These are phyloP conservation scores for Magnaporthiopsis poae DNA, from an alignment of 2,329 filamentous ascomycete genomes.

Conservation along the genomic window DNA sequence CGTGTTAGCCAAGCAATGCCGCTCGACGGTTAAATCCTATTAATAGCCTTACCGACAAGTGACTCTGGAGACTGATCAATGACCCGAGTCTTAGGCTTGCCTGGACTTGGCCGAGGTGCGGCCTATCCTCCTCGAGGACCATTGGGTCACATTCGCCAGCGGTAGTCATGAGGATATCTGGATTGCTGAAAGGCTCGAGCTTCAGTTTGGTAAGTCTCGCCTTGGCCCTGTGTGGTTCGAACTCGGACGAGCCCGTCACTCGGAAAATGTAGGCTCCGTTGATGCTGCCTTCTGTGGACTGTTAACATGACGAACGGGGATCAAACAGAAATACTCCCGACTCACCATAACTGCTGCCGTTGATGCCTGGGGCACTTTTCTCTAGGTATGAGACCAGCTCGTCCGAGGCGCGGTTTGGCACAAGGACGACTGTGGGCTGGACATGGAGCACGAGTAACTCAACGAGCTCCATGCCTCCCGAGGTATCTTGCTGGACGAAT, in stretches of 20 bases:
- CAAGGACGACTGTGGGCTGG: conserved; percentile 46
- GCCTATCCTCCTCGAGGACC: conserved; percentile 29
- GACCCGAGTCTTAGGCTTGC: conserved; percentile 59
- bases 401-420: conserved; percentile 38
- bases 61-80: conserved; percentile 64
- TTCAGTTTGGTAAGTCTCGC: conserved; percentile 54
- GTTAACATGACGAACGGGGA: not conserved
- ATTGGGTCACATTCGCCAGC: conserved; percentile 17
- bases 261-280: conserved; percentile 46
- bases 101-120: conserved; percentile 34
- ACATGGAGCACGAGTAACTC: conserved; percentile 48
- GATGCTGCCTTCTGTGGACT: not conserved
- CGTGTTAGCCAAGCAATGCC: conserved; percentile 2
- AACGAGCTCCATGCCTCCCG: conserved; percentile 59
- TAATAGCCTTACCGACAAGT: conserved; percentile 45
- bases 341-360: conserved; percentile 19
- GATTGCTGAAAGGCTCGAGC: conserved; percentile 35
- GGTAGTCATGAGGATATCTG: conserved; percentile 50
- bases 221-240: conserved; percentile 56
- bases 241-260: conserved; percentile 61
- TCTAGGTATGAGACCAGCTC: conserved; percentile 27
- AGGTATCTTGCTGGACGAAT: conserved; percentile 65
- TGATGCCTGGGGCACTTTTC: conserved; percentile 22
- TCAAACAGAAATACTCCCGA: not conserved
- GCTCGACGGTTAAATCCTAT: not conserved